Evolutionary conservation across 2,329 filamentous ascomycete species (phyloP).

Genomic region (Trichoderma aggressivum): DNA sequence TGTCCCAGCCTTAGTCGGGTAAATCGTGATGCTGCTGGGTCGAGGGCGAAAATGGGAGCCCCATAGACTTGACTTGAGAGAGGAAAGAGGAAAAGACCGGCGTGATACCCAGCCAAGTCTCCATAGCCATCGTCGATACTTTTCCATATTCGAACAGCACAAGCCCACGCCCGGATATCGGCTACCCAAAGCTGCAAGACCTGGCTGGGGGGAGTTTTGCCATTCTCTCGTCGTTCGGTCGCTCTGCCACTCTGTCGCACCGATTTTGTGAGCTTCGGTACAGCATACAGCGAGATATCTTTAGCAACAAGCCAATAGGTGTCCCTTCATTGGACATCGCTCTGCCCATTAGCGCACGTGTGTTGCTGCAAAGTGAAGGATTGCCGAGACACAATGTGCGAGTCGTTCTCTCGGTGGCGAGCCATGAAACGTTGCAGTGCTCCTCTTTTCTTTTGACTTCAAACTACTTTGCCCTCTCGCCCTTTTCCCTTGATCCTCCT

Average conservation of each 20-base stretch:
- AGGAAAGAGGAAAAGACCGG: background rate
- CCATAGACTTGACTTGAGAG: background rate
- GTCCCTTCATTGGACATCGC: background rate
- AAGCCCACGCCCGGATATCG: background rate
- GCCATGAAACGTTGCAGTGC: slow-evolving; percentile 15
- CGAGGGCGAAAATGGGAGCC: background rate
- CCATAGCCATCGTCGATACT: background rate
- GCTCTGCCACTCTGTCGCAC: background rate
- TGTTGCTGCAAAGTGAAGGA: slow-evolving; percentile 10
- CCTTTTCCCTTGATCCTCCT: background rate
- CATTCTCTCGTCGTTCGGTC: background rate
- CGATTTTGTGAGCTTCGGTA: background rate
- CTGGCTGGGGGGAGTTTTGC: background rate
- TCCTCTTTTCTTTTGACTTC: slow-evolving; percentile 2
- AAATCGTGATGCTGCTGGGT: background rate
- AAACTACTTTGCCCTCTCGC: background rate
- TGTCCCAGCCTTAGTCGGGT: background rate
- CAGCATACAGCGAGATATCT: slow-evolving; percentile 12
- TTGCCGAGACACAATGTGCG: slow-evolving; percentile 6
- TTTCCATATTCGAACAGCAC: background rate
- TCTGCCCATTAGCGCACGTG: slow-evolving; percentile 3
- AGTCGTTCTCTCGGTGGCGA: slow-evolving; percentile 8
- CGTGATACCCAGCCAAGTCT: background rate
- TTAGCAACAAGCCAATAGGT: background rate
- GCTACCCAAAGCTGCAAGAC: background rate